A percentile compares a stretch with the other conserved stretches of the same genome.
Evolutionary conservation across 2,329 filamentous ascomycete genomes (phyloP).

Genomic region (Phialemoniopsis sp.): DNA sequence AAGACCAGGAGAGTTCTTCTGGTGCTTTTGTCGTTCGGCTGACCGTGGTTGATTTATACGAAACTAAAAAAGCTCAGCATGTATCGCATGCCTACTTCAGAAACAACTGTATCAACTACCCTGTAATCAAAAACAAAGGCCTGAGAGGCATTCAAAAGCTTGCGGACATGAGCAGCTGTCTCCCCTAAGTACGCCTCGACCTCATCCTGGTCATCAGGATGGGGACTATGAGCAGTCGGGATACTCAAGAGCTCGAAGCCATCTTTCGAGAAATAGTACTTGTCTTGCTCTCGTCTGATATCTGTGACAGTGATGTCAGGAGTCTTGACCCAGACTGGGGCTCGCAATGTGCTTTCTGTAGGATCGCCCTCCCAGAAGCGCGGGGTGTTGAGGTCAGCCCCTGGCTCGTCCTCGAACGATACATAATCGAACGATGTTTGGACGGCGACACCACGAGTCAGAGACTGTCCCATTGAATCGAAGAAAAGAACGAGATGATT

Average conservation of each 20-base stretch:
- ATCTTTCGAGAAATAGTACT: background rate
- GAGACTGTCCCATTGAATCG: background rate
- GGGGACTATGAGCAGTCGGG: background rate
- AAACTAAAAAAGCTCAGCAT: background rate
- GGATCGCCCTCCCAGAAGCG: slow-evolving; percentile 3
- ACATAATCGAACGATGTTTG: background rate
- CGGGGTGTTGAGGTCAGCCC: background rate
- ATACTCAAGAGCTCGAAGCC: background rate
- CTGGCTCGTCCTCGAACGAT: background rate
- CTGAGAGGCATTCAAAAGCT: background rate
- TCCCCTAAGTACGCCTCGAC: background rate
- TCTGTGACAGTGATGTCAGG: slow-evolving; percentile 1
- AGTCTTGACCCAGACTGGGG: background rate
- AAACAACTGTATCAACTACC: no score
- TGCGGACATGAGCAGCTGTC: background rate
- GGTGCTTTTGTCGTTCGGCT: background rate
- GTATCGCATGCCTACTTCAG: no score
- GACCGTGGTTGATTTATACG: background rate
- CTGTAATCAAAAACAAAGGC: slow-evolving; percentile 2
- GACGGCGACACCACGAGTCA: background rate
- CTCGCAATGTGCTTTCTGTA: background rate
- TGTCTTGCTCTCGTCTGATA: background rate
- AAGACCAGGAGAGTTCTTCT: slow-evolving; percentile 1
- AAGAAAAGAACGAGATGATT: background rate
- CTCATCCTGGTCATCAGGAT: slow-evolving; percentile 1